Conservation (phyloP, 495 filamentous ascomycete species). For the Evernia prunastri region DNA sequence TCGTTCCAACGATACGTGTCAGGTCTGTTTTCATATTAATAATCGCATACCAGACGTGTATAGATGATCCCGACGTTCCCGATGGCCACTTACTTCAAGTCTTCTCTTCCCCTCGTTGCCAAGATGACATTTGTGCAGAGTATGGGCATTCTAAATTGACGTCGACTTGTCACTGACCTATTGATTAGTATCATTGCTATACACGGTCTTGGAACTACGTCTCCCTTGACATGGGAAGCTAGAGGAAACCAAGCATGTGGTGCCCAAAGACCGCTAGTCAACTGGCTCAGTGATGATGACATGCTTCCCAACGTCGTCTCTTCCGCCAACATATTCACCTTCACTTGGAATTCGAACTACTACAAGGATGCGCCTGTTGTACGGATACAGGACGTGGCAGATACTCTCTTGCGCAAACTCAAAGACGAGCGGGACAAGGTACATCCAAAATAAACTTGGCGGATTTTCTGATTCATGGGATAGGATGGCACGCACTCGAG, state of each 20-base stretch:
- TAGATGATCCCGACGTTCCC: background rate
- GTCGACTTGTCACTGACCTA: background rate
- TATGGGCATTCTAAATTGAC: background rate
- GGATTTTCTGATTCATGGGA: background rate
- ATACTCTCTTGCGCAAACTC: constrained; percentile 2
- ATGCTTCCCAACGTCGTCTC: background rate
- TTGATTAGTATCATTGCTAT: background rate
- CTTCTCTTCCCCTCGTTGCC: background rate
- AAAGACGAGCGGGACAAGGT: background rate
- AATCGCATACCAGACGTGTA: background rate
- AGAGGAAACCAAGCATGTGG: constrained; percentile 5
- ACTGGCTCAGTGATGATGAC: constrained; percentile 7
- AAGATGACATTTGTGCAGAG: background rate
- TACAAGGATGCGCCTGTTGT: constrained; percentile 2
- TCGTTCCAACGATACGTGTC: background rate
- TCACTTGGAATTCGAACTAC: constrained; percentile 7
- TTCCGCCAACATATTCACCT: background rate
- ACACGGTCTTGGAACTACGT: constrained; percentile 6
- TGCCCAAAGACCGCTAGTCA: background rate
- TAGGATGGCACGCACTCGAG: background rate
- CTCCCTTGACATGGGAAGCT: constrained; percentile 5
- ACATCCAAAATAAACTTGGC: background rate
- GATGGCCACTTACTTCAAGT: background rate
- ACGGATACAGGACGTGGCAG: constrained; percentile 5
- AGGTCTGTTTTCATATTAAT: background rate